Evolutionary conservation across 2,329 filamentous ascomycete species (phyloP).

Genomic region (Elsinoe australis): DNA sequence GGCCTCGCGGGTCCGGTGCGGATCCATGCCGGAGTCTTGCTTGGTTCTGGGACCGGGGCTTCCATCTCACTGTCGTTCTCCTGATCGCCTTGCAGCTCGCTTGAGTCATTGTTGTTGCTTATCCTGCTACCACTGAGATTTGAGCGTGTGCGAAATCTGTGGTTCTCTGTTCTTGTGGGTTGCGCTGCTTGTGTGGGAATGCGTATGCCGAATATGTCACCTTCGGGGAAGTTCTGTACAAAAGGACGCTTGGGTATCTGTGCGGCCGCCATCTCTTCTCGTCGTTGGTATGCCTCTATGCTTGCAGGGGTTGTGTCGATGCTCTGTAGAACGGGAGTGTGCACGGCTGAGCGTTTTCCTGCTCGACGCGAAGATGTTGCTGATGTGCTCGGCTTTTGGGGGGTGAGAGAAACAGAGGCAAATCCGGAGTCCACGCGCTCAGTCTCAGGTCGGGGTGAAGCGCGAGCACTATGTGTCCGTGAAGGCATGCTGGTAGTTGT

Average conservation of each 20-base stretch:
- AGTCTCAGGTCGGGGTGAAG: too few relatives aligned
- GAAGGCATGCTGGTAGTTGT: too few relatives aligned
- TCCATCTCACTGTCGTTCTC: not conserved
- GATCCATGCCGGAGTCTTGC: slow-evolving; percentile 6
- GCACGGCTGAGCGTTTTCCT: slow-evolving; percentile 2
- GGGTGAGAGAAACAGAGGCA: not conserved
- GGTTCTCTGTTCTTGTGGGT: too few relatives aligned
- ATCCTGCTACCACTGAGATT: too few relatives aligned
- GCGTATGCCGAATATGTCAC: slow-evolving; percentile 14
- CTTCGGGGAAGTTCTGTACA: not conserved
- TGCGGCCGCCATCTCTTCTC: not conserved
- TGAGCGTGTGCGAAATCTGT: too few relatives aligned
- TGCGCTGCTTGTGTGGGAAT: too few relatives aligned
- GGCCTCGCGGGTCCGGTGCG: slow-evolving; percentile 2
- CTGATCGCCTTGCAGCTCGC: not conserved
- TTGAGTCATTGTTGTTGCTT: too few relatives aligned
- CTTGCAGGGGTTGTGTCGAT: slow-evolving; percentile 15
- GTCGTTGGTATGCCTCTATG: slow-evolving; percentile 14
- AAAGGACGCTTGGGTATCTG: not conserved
- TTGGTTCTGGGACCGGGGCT: not conserved
- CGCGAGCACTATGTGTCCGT: too few relatives aligned
- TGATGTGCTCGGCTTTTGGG: not conserved
- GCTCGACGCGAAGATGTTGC: not conserved
- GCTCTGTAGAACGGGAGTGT: slow-evolving; percentile 15
- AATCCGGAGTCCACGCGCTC: not conserved